phyloP scores from a whole-genome alignment of 148 eudicot species.

The Vaccinium myrtillus region DNA sequence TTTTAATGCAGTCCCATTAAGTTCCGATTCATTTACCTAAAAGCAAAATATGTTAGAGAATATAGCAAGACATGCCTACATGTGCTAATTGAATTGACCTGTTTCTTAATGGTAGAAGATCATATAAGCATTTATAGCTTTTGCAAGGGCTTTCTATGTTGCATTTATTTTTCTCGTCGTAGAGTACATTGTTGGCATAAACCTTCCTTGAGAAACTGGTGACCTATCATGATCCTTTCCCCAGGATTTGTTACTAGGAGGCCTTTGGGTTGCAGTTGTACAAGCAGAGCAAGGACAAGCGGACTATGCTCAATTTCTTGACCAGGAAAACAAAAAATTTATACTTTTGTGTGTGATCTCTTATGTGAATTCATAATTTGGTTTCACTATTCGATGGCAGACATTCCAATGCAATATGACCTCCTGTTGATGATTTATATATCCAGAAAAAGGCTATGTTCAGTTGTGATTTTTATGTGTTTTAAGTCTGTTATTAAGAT shows the following conservation, averaged over 20 bases:
- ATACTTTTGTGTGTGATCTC: conserved; percentile 50
- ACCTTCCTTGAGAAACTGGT: no score
- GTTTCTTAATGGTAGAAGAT: neutral
- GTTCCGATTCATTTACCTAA: neutral
- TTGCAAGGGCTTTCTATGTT: neutral
- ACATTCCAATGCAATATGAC: neutral
- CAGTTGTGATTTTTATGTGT: neutral
- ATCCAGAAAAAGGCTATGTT: neutral
- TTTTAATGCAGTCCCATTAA: neutral
- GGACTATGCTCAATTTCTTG: conserved; percentile 72
- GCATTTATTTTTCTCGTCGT: neutral
- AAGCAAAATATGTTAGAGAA: neutral
- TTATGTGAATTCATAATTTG: neutral
- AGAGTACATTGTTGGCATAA: neutral
- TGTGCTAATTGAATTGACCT: neutral
- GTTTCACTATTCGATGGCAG: neutral
- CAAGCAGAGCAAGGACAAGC: conserved; percentile 46
- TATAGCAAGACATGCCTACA: neutral
- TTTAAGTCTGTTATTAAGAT: neutral
- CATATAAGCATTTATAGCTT: neutral
- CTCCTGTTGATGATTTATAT: neutral
- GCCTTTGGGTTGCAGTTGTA: conserved; percentile 62
- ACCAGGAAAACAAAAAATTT: conserved; percentile 41
- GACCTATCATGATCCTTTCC: neutral
- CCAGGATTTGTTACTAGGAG: conserved; percentile 74